Evolutionary conservation across 164 flowering plant species (phyloP), one percentile per base, ranked within the genome.

Genomic region (Chloranthus sessilifolius): DNA sequence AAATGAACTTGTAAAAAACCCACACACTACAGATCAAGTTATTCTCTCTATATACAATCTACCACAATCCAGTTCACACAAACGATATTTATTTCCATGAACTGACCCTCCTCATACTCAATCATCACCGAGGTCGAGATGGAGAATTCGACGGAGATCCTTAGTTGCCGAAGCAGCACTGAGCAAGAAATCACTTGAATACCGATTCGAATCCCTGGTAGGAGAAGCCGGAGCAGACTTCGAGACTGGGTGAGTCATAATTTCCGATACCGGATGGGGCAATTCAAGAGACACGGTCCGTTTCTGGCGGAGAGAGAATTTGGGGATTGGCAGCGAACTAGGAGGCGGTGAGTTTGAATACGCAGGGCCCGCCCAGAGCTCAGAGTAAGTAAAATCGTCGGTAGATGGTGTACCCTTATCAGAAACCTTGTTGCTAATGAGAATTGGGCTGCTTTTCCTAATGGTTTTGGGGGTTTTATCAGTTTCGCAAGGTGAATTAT

Each of bases 291-390:
- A 92, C n/a, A 71, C 74, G 48, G 85, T 74, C 30, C 96, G 61
- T 57, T 88, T 88, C 26, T 75, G 79, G 26, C 58, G 55, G 27
- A 79, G 50, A 3, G 80, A 76, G 53, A 92, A 92, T 46, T 82
- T 88, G 5, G 98, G 98, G 5, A 92, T 80, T 7, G 98, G 98
- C 66, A 92, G 58, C 1, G 96, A 92, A 69, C 95, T 88, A 0
- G 98, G 95, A 1, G 96, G 98, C 0, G 98, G 98, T 1, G 98
- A 92, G 63, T 85, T 77, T 0, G 91, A 82, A 66, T 85, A 86
- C 0, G 91, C 58, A 11, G 83, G 92, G 4, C 97, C 81, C 7
- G 97, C 85, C 89, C 81, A 82, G 9, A 58, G 72, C 66, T 82
- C 84, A 28, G 81, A 67, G 53, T 38, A 69, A 49, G 58, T 27